Evolutionary conservation across 2,329 filamentous ascomycete genomes (phyloP).

Genomic region (Aureobasidium sp.): DNA sequence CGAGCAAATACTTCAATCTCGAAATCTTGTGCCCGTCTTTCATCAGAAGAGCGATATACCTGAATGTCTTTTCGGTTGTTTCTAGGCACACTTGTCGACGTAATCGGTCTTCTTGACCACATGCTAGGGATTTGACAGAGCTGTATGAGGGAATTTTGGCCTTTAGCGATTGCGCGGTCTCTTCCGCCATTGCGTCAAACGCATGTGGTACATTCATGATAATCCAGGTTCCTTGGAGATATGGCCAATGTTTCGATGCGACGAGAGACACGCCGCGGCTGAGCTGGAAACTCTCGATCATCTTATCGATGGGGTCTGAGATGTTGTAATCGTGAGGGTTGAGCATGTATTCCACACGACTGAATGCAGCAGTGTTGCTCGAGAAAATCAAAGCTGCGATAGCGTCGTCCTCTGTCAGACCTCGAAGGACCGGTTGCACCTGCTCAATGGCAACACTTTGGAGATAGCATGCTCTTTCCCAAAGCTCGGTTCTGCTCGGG

Average conservation of each 20-base stretch:
- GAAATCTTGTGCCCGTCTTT: not conserved
- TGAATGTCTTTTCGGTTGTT: not conserved
- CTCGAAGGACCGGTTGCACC: slow-evolving; percentile 4
- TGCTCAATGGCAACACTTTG: slow-evolving; percentile 13
- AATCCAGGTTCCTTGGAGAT: not conserved
- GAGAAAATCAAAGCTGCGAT: slow-evolving; percentile 17
- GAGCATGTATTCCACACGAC: not conserved
- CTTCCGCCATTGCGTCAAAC: not conserved
- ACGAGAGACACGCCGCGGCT: not conserved
- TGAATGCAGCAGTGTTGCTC: slow-evolving; percentile 14
- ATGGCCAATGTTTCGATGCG: not conserved
- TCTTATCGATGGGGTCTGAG: not conserved
- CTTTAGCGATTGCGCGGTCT: not conserved
- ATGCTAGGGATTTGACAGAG: not conserved
- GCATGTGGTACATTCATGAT: not conserved
- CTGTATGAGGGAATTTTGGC: not conserved
- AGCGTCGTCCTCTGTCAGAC: slow-evolving; percentile 10
- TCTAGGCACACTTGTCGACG: not conserved
- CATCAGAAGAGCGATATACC: not conserved
- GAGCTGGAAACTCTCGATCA: not conserved
- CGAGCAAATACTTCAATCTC: not conserved
- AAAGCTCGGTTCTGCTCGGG: slow-evolving; percentile 2
- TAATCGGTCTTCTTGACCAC: not conserved
- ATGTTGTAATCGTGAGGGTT: not conserved
- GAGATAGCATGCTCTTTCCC: slow-evolving; percentile 10